phyloP scores from a whole-genome alignment of 202 grass and related monocot genomes.

The Hordeum pubiflorum region DNA sequence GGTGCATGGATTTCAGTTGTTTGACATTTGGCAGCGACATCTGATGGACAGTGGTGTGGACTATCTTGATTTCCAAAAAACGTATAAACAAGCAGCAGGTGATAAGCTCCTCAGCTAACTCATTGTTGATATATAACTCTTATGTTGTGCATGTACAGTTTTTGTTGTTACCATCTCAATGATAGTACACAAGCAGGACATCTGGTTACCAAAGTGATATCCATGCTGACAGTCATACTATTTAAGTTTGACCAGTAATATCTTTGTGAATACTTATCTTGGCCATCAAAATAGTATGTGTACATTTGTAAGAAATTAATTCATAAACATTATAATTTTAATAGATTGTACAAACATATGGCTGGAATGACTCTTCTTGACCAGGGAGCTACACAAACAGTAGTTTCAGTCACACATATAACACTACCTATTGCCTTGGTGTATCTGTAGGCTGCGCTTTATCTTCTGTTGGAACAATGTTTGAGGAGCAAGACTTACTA shows the following conservation, averaged over 20 bases:
- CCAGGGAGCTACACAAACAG: background rate
- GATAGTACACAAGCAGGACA: background rate
- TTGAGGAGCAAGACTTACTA: background rate
- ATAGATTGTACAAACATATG: background rate
- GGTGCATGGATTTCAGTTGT: conserved; percentile 95
- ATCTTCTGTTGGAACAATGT: background rate
- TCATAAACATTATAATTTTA: background rate
- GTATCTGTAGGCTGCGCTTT: conserved; percentile 6
- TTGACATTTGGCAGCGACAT: conserved; percentile 90
- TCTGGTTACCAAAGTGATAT: background rate
- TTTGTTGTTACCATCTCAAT: conserved; percentile 3
- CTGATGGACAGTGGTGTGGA: conserved; percentile 59
- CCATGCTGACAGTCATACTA: conserved; percentile 4
- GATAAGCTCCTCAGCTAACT: conserved; percentile 18
- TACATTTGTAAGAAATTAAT: background rate
- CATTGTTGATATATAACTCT: background rate
- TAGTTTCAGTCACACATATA: conserved; percentile 2
- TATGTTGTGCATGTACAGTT: conserved; percentile 1
- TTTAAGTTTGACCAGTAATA: conserved; percentile 4
- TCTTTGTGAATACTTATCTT: background rate
- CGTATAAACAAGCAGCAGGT: conserved; percentile 79
- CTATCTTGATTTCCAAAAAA: conserved; percentile 62
- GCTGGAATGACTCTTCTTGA: background rate
- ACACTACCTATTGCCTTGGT: background rate
- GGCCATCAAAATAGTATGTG: background rate